A percentile compares a stretch with the other conserved stretches of the same genome.
These are phyloP conservation scores for Aspergillus arachidicola DNA, from an alignment of 2,329 filamentous ascomycete genomes.

Conservation along the genomic window DNA sequence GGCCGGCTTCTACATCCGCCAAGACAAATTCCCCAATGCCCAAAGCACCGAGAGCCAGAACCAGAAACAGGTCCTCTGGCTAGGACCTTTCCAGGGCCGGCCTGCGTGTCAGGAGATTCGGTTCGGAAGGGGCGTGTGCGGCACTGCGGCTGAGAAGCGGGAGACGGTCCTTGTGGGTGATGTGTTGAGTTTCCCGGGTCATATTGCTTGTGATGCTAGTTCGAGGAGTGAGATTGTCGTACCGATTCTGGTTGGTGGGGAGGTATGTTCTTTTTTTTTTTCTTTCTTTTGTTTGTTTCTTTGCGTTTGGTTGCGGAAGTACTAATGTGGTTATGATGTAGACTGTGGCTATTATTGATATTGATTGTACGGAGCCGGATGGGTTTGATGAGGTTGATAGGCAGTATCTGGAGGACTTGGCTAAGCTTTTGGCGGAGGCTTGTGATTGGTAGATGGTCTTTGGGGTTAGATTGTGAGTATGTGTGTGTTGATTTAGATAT, in stretches of 20 bases:
- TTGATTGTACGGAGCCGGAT: conserved; percentile 47
- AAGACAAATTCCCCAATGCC: conserved; percentile 43
- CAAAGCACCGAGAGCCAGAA: conserved; percentile 23
- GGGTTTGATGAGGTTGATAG: conserved; percentile 51
- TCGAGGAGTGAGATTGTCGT: conserved; percentile 53
- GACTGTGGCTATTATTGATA: conserved; percentile 53
- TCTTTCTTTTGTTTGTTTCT: too few species aligned
- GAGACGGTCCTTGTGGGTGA: conserved; percentile 48
- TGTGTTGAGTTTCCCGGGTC: conserved; percentile 48
- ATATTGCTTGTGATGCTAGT: conserved; percentile 54
- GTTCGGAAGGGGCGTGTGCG: conserved; percentile 51
- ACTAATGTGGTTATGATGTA: conserved; percentile 21
- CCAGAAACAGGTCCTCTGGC: conserved; percentile 36
- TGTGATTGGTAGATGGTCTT: conserved; percentile 43
- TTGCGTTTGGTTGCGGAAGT: too few species aligned
- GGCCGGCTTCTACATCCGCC: conserved; percentile 52
- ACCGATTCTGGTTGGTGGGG: conserved; percentile 44
- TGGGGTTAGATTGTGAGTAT: background rate
- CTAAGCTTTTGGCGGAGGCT: conserved; percentile 40
- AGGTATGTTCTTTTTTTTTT: conserved; percentile 34
- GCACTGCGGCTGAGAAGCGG: conserved; percentile 43
- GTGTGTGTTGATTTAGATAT: background rate
- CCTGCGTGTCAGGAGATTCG: conserved; percentile 52
- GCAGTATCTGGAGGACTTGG: conserved; percentile 46
- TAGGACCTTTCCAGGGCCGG: conserved; percentile 53